Evolutionary conservation across 2,329 filamentous ascomycete genomes (phyloP).

Genomic region (Fusarium begoniae): DNA sequence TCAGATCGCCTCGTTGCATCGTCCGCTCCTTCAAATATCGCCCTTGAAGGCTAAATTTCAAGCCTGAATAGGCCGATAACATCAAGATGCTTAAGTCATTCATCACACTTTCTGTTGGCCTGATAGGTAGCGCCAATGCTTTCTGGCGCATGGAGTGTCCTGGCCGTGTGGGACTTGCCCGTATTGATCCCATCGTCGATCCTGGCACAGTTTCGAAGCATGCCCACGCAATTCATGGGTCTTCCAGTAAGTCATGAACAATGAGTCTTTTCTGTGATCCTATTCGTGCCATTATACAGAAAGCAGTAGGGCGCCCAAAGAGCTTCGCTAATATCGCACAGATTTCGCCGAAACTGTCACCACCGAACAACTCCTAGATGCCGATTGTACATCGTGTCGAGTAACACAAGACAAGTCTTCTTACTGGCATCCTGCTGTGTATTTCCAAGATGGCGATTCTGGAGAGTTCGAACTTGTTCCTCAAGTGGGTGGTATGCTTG

Average conservation of each 20-base stretch:
- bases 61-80: constrained; percentile 40
- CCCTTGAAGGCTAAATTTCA: constrained; percentile 17
- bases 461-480: constrained; percentile 74
- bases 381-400: constrained; percentile 81
- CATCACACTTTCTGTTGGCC: constrained; percentile 45
- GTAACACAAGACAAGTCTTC: constrained; percentile 85
- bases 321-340: constrained; percentile 49
- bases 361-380: constrained; percentile 65
- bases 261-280: too few relatives aligned
- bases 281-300: background rate
- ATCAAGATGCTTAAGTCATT: constrained; percentile 48
- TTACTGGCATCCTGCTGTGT: constrained; percentile 85
- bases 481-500: constrained; percentile 84
- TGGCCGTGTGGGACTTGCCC: constrained; percentile 72
- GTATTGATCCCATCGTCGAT: constrained; percentile 80
- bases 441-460: constrained; percentile 75
- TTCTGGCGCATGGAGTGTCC: constrained; percentile 94
- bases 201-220: constrained; percentile 69
- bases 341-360: constrained; percentile 70
- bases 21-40: constrained; percentile 45
- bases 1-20: constrained; percentile 49
- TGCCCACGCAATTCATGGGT: constrained; percentile 79
- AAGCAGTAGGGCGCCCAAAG: background rate
- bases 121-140: constrained; percentile 61
- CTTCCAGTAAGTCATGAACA: constrained; percentile 68